Evolutionary conservation across 2,329 filamentous ascomycete genomes (phyloP), one percentile per base, ranked within the genome.

Genomic region (Cladophialophora immunda): DNA sequence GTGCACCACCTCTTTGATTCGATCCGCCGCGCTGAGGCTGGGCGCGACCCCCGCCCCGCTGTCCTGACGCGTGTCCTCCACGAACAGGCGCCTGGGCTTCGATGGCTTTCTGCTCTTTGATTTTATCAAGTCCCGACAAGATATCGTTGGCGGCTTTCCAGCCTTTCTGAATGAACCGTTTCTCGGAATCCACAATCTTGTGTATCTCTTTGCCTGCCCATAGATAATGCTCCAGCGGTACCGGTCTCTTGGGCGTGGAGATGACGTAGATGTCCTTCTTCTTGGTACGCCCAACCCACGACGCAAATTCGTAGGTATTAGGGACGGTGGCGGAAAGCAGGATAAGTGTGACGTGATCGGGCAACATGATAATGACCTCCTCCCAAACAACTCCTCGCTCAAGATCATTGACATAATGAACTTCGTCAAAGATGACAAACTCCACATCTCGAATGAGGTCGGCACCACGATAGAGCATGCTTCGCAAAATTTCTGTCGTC

Each of bases 241-340:
- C 93, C 0, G 95, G 95, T 66, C 95, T 88, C 79, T 99, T 99
- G 0, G 94, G 90, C 0, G 95, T 99, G 0, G 95, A 98, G 63
- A 99, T 99, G 73, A 99, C 95, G 76, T 98, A 99, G 36, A 99
- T 98, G 75, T 99, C 92, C 80, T 97, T 98, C 81, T 97, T 94
- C 81, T 99, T 99, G 0, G 95, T 99, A 58, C 95, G 87, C 11
- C 95, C 95, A 27, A 99, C 94, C 95, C 95, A 99, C 0, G 94
- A 98, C 1, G 95, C 95, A 74, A 99, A 99, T 77, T 99, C 95
- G 70, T 97, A 89, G 0, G 95, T 98, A 77, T 99, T 99, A 1
- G 95, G 95, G 0, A 99, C 95, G 0, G 95, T 99, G 0, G 95
- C 95, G 4, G 95, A 99, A 2, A 99, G 86, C 1, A 98, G 83